Conservation (phyloP, 306 rosid genomes). For the Delonix regia region DNA sequence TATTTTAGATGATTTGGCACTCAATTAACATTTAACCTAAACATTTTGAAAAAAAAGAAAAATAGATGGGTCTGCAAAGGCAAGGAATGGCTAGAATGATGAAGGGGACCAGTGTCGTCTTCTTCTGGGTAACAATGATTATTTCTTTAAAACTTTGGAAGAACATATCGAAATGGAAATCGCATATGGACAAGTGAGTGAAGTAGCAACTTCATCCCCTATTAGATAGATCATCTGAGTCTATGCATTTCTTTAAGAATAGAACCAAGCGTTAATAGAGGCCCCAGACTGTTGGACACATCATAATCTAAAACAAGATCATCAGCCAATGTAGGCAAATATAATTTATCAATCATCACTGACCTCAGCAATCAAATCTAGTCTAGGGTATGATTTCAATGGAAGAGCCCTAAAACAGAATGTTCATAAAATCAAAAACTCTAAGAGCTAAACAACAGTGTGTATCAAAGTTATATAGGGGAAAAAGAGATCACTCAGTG, state of each 20-base stretch:
- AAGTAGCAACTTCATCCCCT: too few relatives aligned
- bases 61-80: too few relatives aligned
- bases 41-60: too few relatives aligned
- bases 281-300: constrained; percentile 36
- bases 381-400: not conserved
- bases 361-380: constrained; percentile 22
- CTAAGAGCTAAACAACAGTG: not conserved
- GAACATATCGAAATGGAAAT: not conserved
- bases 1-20: too few relatives aligned
- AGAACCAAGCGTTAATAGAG: not conserved
- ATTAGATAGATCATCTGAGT: not conserved
- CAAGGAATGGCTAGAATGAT: too few relatives aligned
- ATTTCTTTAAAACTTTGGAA: not conserved
- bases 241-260: not conserved
- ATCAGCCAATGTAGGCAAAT: constrained; percentile 53
- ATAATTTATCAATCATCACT: constrained; percentile 38
- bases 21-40: too few relatives aligned
- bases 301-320: constrained; percentile 33
- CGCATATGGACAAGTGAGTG: too few relatives aligned
- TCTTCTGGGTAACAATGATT: not conserved
- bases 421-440: not conserved
- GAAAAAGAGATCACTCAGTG: constrained; percentile 52
- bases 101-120: too few relatives aligned
- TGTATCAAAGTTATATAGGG: not conserved
- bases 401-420: too few relatives aligned